A percentile compares a stretch with the other conserved stretches of the same genome.
Evolutionary conservation across 2,329 filamentous ascomycete species (phyloP).

Genomic region (Trichocomaceae sp.): DNA sequence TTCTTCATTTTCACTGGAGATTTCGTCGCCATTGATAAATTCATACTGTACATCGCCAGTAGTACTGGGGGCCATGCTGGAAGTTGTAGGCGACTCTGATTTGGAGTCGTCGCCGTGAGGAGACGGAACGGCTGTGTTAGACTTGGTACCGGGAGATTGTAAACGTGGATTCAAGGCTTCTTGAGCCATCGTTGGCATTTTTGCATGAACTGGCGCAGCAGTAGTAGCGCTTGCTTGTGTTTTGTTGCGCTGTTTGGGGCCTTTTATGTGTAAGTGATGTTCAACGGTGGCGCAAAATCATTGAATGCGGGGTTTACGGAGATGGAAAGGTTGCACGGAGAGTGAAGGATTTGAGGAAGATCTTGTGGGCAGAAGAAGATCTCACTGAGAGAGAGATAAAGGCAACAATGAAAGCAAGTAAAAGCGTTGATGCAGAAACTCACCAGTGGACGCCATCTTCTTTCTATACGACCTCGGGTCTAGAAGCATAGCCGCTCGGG

Average conservation of each 20-base stretch:
- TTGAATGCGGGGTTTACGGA: not conserved
- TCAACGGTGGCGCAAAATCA: not conserved
- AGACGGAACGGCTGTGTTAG: not conserved
- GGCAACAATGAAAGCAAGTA: not conserved
- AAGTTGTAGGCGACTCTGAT: not conserved
- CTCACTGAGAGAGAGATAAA: not conserved
- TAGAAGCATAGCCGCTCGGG: slow-evolving; percentile 38
- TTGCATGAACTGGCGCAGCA: not conserved
- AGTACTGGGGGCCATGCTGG: not conserved
- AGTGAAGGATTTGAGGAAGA: not conserved
- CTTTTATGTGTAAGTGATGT: slow-evolving; percentile 5
- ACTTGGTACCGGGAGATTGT: not conserved
- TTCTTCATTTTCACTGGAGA: slow-evolving; percentile 19
- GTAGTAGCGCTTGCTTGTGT: not conserved
- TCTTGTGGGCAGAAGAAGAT: not conserved
- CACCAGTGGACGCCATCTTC: slow-evolving; percentile 30
- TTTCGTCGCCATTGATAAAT: slow-evolving; percentile 24
- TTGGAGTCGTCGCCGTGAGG: not conserved
- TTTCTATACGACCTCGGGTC: slow-evolving; percentile 39
- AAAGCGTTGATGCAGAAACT: slow-evolving; percentile 5
- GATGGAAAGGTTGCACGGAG: not conserved
- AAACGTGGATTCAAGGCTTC: not conserved
- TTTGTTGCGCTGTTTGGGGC: slow-evolving; percentile 2
- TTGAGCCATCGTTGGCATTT: not conserved
- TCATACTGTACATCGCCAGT: slow-evolving; percentile 20